These are phyloP conservation scores for Pythium dissotocum DNA, from an alignment of 352 stramenopile genomes.

Conservation along the genomic window DNA sequence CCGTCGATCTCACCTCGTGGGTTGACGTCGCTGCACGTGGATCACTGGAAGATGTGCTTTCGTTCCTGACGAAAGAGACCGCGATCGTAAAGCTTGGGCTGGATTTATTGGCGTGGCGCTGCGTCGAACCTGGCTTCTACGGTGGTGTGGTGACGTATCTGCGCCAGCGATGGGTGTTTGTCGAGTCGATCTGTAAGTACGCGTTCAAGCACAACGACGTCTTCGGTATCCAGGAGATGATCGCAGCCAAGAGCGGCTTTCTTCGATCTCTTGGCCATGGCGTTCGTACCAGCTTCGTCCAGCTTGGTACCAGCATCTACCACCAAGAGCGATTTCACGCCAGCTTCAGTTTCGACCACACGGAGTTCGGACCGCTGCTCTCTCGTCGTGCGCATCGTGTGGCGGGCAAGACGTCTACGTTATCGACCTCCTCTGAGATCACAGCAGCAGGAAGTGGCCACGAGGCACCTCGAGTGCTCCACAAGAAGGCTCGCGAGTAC, in stretches of 20 bases:
- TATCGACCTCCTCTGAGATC: background rate
- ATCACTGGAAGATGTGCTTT: slow-evolving; percentile 43
- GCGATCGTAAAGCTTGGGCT: slow-evolving; percentile 29
- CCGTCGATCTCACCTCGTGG: slow-evolving; percentile 62
- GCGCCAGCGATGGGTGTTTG: slow-evolving; percentile 41
- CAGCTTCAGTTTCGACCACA: slow-evolving; percentile 40
- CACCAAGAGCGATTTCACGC: slow-evolving; percentile 31
- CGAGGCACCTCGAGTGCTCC: slow-evolving; percentile 30
- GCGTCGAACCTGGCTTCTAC: slow-evolving; percentile 43
- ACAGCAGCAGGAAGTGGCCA: background rate
- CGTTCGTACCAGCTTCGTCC: slow-evolving; percentile 32
- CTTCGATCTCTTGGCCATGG: slow-evolving; percentile 33
- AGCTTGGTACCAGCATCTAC: slow-evolving; percentile 28
- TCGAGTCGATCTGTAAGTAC: slow-evolving; percentile 51
- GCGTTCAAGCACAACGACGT: slow-evolving; percentile 47
- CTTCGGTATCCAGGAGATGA: slow-evolving; percentile 36
- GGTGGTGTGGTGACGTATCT: slow-evolving; percentile 35
- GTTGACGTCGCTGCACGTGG: slow-evolving; percentile 49
- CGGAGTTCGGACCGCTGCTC: slow-evolving; percentile 51
- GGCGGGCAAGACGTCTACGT: slow-evolving; percentile 15
- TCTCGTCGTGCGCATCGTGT: slow-evolving; percentile 42
- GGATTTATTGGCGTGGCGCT: slow-evolving; percentile 51
- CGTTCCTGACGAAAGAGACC: slow-evolving; percentile 21
- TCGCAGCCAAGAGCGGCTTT: slow-evolving; percentile 24
- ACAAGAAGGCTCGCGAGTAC: slow-evolving; percentile 40